Evolutionary conservation across 805 yeast species (phyloP), one percentile per base, ranked within the genome.

Genomic region (Wickerhamiella cacticola): DNA sequence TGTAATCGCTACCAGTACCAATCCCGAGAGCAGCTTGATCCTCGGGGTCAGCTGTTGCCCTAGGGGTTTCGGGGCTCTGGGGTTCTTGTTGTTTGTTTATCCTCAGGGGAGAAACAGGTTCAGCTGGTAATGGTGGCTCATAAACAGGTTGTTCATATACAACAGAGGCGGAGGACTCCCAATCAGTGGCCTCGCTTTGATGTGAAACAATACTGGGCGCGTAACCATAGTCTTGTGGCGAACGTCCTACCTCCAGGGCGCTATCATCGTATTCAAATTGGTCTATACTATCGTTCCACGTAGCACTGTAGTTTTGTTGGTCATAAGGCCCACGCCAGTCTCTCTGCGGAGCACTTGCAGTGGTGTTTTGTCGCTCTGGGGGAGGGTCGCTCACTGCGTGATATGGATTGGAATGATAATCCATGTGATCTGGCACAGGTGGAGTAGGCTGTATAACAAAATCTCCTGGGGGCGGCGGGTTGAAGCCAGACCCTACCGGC

Each of bases 1-100:
- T 63, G 48, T 64, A 64, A 19, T 53, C 56, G 12, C 64, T 60
- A 16, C 62, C 61, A 3, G 53, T 52, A 23, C 66, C 65, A 9
- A 62, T 52, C 3, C 63, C 62, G n/a, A 49, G 39, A 9, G 44
- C 39, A 3, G 41, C 42, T 23, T 48, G 31, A 16, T 43, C 46
- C 38, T 21, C 16, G 13, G 46, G 28, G 21, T 15, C 43, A 3
- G 24, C 33, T 13, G 25, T 28, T 22, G 46, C 46, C 31, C 24
- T 16, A 8, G 33, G 45, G 10, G 28, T 24, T n/a, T 24, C 24
- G 15, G 13, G 31, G 26, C 15, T 7, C 5, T 29, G 28, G 13
- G 45, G 16, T 3, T 24, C 45, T 2, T 35, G 12, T n/a, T n/a
- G 28, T 5, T 23, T 22, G 29, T 6, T 12, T 15, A 24, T n/a